A percentile compares a stretch with the other conserved stretches of the same genome.
Evolutionary conservation across 345 rosid genomes (phyloP).

Genomic region (Chamaenerion angustifolium): DNA sequence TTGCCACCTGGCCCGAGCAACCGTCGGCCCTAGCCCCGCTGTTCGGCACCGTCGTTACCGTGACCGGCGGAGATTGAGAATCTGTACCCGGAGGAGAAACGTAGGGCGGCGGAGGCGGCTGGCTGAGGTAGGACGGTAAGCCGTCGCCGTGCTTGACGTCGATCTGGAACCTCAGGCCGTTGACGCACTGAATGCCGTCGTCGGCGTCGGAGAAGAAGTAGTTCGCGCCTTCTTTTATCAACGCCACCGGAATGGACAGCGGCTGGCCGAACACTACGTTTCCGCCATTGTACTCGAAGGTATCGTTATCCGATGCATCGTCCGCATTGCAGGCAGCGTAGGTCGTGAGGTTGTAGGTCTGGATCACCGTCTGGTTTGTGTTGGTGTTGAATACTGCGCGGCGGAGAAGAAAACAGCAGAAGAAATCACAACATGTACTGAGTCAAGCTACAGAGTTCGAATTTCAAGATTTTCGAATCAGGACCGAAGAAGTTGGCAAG

Average conservation of each 20-base stretch:
- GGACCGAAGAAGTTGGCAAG: too few relatives aligned
- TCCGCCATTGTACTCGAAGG: slow-evolving; percentile 33
- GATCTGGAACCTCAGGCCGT: slow-evolving; percentile 49
- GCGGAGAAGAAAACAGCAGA: not conserved
- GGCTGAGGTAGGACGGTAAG: slow-evolving; percentile 50
- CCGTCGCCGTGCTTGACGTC: slow-evolving; percentile 39
- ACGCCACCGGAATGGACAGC: slow-evolving; percentile 28
- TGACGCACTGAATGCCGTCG: slow-evolving; percentile 40
- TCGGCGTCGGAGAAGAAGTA: slow-evolving; percentile 46
- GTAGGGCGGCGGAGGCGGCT: slow-evolving; percentile 61
- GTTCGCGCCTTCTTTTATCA: slow-evolving; percentile 33
- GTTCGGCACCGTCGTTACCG: slow-evolving; percentile 9
- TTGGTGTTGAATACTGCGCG: slow-evolving; percentile 36
- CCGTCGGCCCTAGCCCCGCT: slow-evolving; percentile 11
- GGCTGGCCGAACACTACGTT: slow-evolving; percentile 14
- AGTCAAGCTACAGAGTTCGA: too few relatives aligned
- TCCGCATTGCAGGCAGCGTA: slow-evolving; percentile 29
- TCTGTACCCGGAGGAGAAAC: slow-evolving; percentile 28
- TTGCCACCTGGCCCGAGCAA: slow-evolving; percentile 3
- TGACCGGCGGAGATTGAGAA: slow-evolving; percentile 22
- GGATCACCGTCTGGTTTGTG: slow-evolving; percentile 43
- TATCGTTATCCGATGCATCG: slow-evolving; percentile 24
- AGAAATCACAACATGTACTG: not conserved
- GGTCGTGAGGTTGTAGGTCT: slow-evolving; percentile 43
- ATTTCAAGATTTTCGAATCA: too few relatives aligned